Base-by-base conservation (phyloP, 164 flowering plant species). In the Nymphaea thermarum region DNA sequence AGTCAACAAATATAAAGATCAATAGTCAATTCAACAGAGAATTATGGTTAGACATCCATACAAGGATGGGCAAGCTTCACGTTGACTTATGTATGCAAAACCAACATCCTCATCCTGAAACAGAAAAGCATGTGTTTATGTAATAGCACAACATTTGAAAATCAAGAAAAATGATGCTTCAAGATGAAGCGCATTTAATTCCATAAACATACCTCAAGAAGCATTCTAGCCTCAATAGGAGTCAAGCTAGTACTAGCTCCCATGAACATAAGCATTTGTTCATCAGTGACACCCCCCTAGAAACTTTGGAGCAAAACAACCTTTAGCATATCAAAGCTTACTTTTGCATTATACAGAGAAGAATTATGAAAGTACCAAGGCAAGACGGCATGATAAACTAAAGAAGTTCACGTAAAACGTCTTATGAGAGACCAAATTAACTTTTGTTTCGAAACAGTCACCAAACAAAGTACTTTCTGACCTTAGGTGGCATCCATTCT, bases 401-500 rank as follows among this genome's bases (percentile, higher is more conserved):
- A 51, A 51, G 57, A 10, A 8, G 8, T 10, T 51, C 14, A 15
- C 3, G 14, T 51, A 10, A 51, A 51, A 51, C 3, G 14, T 51
- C 57, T 8, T 8, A 10, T 51, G 14, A 51, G 14, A 15, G 57
- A 51, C 14, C 12, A 51, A 51, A 5, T 10, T 45, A 45, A 45
- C 53, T 45, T 45, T 25, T 25, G 36, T 25, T 25, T 25, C 36
- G 60, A 55, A 16, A 55, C 10, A 55, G 12, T 55, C 16, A 8
- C n/a, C 18, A 44, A 44, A 67, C 15, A 53, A 61, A 51, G 15
- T 57, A 57, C 64, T 68, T 42, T 47, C 79, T 72, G 43, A 95
- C 99, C 97, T 95, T 95, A 60, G 99, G 98, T 62, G 99, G 90
- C 97, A 95, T 92, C 98, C 98, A 95, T 43, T 95, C 98, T 65